Conservation (phyloP, 2,329 filamentous ascomycete genomes). For the Ophiocordyceps camponoti-rufipedis region DNA sequence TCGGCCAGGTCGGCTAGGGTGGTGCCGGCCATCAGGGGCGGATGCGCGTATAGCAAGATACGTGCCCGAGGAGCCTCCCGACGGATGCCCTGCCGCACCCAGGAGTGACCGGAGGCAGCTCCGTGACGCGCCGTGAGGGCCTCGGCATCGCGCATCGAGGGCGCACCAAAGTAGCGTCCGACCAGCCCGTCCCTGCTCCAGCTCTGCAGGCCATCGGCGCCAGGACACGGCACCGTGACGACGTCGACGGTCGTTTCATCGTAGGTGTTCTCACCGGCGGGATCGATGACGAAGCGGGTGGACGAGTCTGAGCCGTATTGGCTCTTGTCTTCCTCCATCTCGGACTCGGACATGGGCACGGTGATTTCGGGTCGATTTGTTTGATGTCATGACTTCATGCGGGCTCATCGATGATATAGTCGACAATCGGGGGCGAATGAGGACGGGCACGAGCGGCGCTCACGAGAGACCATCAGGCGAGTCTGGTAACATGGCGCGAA, state of each 20-base stretch:
- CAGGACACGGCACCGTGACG: conserved; percentile 34
- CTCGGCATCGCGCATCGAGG: conserved; percentile 20
- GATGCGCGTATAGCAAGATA: conserved; percentile 33
- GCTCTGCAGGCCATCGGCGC: conserved; percentile 30
- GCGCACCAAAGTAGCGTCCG: conserved; percentile 25
- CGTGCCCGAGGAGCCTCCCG: conserved; percentile 26
- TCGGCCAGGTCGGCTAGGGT: conserved; percentile 26
- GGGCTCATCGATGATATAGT: neutral
- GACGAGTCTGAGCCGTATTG: neutral
- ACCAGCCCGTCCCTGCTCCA: conserved; percentile 32
- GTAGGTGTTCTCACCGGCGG: conserved; percentile 17
- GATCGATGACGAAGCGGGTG: conserved; percentile 15
- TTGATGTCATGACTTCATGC: neutral
- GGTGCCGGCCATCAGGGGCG: conserved; percentile 19
- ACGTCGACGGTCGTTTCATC: conserved; percentile 36
- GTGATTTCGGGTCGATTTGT: neutral
- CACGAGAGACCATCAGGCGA: neutral
- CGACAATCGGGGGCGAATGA: neutral
- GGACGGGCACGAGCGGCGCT: neutral
- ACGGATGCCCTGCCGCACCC: conserved; percentile 34
- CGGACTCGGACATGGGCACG: neutral
- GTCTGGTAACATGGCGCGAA: neutral
- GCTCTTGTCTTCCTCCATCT: neutral
- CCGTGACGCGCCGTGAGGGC: conserved; percentile 4
- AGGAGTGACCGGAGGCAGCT: conserved; percentile 15